These are phyloP conservation scores for Mycena maculata DNA, from an alignment of 768 basidiomycete genomes.

Conservation along the genomic window DNA sequence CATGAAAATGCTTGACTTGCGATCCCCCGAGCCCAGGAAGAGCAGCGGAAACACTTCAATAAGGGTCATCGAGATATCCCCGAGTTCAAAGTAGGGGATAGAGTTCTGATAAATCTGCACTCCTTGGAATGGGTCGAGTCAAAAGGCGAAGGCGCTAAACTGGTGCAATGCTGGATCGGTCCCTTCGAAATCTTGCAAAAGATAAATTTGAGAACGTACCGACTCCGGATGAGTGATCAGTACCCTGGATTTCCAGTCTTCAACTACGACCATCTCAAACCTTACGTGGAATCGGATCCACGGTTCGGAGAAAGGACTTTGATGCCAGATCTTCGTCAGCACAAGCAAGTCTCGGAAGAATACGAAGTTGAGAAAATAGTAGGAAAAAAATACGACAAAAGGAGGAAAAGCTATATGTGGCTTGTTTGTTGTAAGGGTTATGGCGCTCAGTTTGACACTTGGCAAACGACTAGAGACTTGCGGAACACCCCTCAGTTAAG, in stretches of 20 bases:
- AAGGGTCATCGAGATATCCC: background rate
- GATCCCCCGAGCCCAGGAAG: background rate
- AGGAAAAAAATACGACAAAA: background rate
- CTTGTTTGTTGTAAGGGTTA: conserved; percentile 32
- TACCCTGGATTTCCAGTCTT: conserved; percentile 2
- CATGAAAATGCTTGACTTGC: background rate
- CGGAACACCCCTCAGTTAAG: conserved; percentile 10
- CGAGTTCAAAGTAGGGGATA: background rate
- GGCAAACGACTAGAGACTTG: conserved; percentile 18
- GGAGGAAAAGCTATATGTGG: background rate
- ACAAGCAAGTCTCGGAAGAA: background rate
- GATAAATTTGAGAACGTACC: background rate
- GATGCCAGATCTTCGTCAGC: background rate
- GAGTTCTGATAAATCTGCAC: background rate
- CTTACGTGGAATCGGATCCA: background rate
- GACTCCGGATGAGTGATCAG: background rate
- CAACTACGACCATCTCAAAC: conserved; percentile 4
- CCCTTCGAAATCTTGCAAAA: conserved; percentile 1
- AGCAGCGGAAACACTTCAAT: background rate
- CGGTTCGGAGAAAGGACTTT: background rate
- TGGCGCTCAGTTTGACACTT: conserved; percentile 28
- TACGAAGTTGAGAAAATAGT: background rate
- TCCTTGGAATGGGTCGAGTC: background rate
- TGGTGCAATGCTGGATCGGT: conserved; percentile 1
- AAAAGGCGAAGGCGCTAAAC: background rate